Base-by-base conservation (phyloP, 2,329 filamentous ascomycete genomes). In the Colletotrichum chrysophilum region DNA sequence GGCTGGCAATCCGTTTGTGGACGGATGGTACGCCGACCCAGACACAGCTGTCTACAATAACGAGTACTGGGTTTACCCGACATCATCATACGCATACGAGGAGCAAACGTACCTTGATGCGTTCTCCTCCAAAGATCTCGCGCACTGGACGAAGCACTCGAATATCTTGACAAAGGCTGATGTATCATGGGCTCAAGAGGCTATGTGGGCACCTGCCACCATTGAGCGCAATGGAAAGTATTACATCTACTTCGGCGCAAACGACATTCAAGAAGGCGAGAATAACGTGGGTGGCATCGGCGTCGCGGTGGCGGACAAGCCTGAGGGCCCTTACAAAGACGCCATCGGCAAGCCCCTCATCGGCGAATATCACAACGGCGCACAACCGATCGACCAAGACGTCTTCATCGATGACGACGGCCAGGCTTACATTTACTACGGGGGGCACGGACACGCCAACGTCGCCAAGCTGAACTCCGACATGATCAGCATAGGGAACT, bases 131-230 rank as follows among this genome's bases (percentile, higher is more conserved):
- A 81, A 83, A 1, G 88, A 90, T 74, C 80, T 90, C 61, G 79
- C 89, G 55, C 81, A 86, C 68, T 90, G 88, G 88, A 88, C 84
- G 21, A 88, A 87, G 74, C 85, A 89, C 75, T 79, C 83, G 21
- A 84, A 84, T 48, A 83, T 89, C 71, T 81, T 90, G 30, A 86
- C 58, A 0, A 81, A 79, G n/a, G 86, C 86, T 12, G 87, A 92
- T 70, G 87, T 94, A 2, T 91, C 91, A 4, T 94, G 92, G 92
- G 91, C 91, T 1, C 88, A 86, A 2, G 92, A 92, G 77, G 92
- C 93, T 78, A 88, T 92, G 7, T 93, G 92, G 92, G 92, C 92
- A 0, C 92, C 92, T 0, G 91, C 92, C 68, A 91, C 92, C 4
- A 90, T 90, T 2, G 83, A 85, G 64, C 90, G 89, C 72, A 85